Percentiles rank a stretch among this genome's conserved stretches.
phyloP scores from a whole-genome alignment of 352 stramenopile genomes.

The Globisporangium nunn region DNA sequence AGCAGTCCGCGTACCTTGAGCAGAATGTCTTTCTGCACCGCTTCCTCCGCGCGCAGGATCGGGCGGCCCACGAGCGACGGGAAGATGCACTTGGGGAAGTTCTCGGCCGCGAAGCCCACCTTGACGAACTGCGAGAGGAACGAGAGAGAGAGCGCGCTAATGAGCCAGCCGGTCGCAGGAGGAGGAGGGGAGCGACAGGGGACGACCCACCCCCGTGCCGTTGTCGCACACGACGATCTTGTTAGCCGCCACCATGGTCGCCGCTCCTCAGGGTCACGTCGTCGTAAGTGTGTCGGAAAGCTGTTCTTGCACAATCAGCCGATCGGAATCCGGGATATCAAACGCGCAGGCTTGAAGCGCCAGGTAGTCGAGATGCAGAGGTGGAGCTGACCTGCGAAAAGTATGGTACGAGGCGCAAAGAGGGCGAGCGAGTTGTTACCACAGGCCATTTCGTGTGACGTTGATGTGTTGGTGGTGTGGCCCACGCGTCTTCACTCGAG shows the following conservation, averaged over 20 bases:
- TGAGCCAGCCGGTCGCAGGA: not conserved
- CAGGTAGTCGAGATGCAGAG: not conserved
- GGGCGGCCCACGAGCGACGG: conserved; percentile 91
- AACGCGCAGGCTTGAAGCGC: too few species aligned
- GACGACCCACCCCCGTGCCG: conserved; percentile 63
- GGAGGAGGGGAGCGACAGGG: not conserved
- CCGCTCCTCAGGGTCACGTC: too few species aligned
- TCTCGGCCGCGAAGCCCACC: conserved; percentile 91
- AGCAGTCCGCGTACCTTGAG: conserved; percentile 46
- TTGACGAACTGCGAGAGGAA: conserved; percentile 79
- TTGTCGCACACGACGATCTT: conserved; percentile 88
- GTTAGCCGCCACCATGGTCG: conserved; percentile 73
- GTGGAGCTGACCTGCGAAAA: too few species aligned
- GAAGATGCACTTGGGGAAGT: conserved; percentile 93
- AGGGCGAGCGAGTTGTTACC: too few species aligned
- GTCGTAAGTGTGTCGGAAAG: not conserved
- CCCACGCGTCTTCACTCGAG: too few species aligned
- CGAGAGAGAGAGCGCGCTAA: not conserved
- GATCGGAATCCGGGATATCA: not conserved
- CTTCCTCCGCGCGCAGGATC: conserved; percentile 92
- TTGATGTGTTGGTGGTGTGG: too few species aligned
- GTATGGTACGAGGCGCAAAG: too few species aligned
- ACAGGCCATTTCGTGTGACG: too few species aligned
- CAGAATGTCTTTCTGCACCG: conserved; percentile 76
- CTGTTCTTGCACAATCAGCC: too few species aligned